Base-by-base conservation (phyloP, 192 early-diverging fungal genomes). In the Umbelopsis isabellina region DNA sequence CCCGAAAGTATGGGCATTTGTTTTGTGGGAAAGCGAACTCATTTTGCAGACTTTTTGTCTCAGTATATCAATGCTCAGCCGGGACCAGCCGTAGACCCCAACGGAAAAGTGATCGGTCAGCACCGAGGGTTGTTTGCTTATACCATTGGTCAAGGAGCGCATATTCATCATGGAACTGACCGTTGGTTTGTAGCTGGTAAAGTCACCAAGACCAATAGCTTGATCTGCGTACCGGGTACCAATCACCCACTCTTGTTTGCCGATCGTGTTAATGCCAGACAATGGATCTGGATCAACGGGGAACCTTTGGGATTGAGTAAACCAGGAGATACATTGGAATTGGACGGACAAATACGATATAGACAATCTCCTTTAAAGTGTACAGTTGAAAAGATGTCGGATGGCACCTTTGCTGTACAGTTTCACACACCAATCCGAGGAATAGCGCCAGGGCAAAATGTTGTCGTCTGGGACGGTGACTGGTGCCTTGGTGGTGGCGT, bases 1-100 rank as follows among this genome's bases (percentile, higher is more conserved):
- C 82, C 79, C 53, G 97, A 98, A 75, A 95, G 93, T 73, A 96
- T 96, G 94, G 97, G 97, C 0, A 94, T 98, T 20, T 98, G 97
- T 67, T 97, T 98, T 86, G 89, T 98, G 4, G 95, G 95, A 7
- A 89, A 95, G 70, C 84, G 90, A 2, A 81, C 81, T 1, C 75
- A 78, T 27, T 98, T 95, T 79, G 84, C 90, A 6, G 84, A 89
- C 18, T 97, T 98, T 69, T 66, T 70, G 15, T 68, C 65, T 22
- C 20, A 79, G 52, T 74, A 73, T 49, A 75, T 72, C 47, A 72
- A 79, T 64, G 74, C 72, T 25, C 68, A 71, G 20, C 67, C 52
- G 0, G 79, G 79, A 16, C 71, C 58, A 21, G 75, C 72, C 16
- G 69, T 80, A 4, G 72, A 75, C 68, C 61, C 70, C 4, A 51